Base-by-base conservation (phyloP, 2,329 filamentous ascomycete genomes). In the Alternaria gansuensis region DNA sequence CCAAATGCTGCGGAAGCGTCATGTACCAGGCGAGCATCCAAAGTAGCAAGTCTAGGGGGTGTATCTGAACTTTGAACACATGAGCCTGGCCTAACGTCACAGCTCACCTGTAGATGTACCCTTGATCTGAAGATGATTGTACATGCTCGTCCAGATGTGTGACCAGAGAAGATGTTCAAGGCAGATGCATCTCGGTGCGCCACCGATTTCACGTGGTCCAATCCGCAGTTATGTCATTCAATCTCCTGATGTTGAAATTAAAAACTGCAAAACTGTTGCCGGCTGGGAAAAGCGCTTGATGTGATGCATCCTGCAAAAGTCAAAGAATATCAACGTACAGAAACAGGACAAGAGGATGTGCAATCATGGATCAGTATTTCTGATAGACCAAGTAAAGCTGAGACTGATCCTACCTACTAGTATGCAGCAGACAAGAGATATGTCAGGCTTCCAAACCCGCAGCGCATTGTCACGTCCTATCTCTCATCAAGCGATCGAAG, bases 341-440 rank as follows among this genome's bases (percentile, higher is more conserved):
- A 26, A 21, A 17, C 0, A 36, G 7, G 21, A 48, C 13, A 14
- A 21, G 31, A 34, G 14, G 23, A 34, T 3, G n/a, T 36, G 23
- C 29, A 34, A 24, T 24, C 14, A 36, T 4, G 29, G 8, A 33
- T 13, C 13, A n/a, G 21, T 24, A 9, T 26, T 24, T 13, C 23
- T 31, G 31, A 24, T 11, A 21, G 31, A 48, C 24, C 44, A 48
- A 36, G 26, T 50, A 3, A 50, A 50, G 33, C 28, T 23, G 24
- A 50, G 33, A 23, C 10, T 21, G 6, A 39, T 39, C 48, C 48
- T 50, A 50, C 48, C 48, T 50, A 50, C 33, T 39, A 21, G 23
- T 29, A 37, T 17, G 48, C 29, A 29, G 24, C 24, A 36, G 48
- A 50, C 33, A 21, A 21, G 29, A 28, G 24, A 4, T 21, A 17